These are phyloP conservation scores for Fraxinus platypoda DNA, from an alignment of 305 asterid genomes.

Conservation along the genomic window DNA sequence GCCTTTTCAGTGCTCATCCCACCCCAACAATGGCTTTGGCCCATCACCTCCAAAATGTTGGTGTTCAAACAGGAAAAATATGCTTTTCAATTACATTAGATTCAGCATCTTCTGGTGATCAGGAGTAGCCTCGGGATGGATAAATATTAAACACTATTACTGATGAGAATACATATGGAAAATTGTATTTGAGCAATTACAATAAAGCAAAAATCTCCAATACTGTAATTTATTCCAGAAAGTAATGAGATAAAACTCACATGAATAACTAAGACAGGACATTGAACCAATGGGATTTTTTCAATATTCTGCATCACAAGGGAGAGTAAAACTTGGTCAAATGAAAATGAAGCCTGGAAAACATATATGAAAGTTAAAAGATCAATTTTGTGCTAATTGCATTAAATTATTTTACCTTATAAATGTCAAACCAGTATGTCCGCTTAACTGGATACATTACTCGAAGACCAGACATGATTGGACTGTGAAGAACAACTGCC, in stretches of 20 bases:
- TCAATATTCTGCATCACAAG: conserved; percentile 75
- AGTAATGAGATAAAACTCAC: conserved; percentile 48
- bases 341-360: conserved; percentile 15
- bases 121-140: background rate
- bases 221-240: conserved; percentile 12
- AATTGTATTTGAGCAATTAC: conserved; percentile 6
- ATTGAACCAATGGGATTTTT: conserved; percentile 80
- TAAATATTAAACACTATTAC: background rate
- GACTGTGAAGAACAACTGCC: conserved; percentile 97
- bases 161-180: conserved; percentile 12
- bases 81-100: background rate
- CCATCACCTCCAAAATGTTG: background rate
- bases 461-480: conserved; percentile 89
- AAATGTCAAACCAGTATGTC: conserved; percentile 96
- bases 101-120: conserved; percentile 8
- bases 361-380: conserved; percentile 10
- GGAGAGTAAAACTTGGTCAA: conserved; percentile 19
- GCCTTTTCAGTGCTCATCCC: background rate
- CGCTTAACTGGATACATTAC: conserved; percentile 98
- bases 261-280: conserved; percentile 94
- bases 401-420: conserved; percentile 53
- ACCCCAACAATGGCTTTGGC: background rate
- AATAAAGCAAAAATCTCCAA: conserved; percentile 3
- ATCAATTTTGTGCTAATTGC: background rate
- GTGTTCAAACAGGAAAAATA: background rate